phyloP scores from a whole-genome alignment of 257 asterid genomes.

The Oldenlandia corymbosa region DNA sequence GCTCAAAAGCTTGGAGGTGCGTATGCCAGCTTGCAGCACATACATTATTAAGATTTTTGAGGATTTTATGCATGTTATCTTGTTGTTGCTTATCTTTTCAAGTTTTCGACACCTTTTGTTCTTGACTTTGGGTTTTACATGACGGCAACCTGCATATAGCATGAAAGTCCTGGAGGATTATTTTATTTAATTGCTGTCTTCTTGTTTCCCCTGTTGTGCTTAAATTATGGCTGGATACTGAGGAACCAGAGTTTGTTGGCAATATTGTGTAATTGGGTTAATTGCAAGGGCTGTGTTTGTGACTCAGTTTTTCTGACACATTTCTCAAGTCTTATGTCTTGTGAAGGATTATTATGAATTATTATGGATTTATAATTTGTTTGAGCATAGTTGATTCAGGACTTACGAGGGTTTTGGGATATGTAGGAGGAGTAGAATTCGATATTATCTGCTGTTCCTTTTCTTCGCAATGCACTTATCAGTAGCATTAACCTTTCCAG shows the following conservation, averaged over 20 bases:
- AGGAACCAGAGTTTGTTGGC: neutral
- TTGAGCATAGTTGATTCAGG: constrained; percentile 4
- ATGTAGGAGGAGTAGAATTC: neutral
- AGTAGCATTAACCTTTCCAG: too few relatives aligned
- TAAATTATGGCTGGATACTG: neutral
- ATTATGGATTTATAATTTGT: neutral
- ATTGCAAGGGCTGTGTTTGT: neutral
- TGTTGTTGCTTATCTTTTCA: neutral
- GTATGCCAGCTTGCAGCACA: neutral
- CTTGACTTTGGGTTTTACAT: constrained; percentile 2
- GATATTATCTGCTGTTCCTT: constrained; percentile 3
- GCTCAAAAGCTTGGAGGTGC: constrained; percentile 98
- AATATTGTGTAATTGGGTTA: neutral
- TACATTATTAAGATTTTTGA: neutral
- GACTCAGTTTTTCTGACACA: neutral
- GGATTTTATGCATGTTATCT: neutral
- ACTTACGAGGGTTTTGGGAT: neutral
- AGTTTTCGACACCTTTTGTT: neutral
- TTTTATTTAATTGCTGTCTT: neutral
- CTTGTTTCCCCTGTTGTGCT: neutral
- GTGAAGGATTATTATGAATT: neutral
- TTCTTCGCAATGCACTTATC: neutral
- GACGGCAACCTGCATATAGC: too few relatives aligned
- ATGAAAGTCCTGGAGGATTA: neutral
- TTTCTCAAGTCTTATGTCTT: neutral